Evolutionary conservation across 768 basidiomycete species (phyloP).

Genomic region (Pleurotus salmoneostramineus): DNA sequence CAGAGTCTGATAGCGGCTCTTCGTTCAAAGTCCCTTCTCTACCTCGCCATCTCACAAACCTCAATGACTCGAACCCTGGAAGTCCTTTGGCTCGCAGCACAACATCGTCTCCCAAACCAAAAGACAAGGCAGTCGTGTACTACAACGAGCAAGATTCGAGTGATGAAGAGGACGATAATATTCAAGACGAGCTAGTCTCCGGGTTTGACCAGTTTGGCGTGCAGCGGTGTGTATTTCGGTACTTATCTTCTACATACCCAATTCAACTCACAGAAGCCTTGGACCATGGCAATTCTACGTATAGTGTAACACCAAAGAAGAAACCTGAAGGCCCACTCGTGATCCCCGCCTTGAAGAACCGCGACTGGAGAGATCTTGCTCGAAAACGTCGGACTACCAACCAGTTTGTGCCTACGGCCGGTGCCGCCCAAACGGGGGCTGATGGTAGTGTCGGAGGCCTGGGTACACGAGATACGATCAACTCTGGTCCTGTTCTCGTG

Average conservation of each 20-base stretch:
- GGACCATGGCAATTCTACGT: constrained; percentile 15
- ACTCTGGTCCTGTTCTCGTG: constrained; percentile 66
- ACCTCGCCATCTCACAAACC: constrained; percentile 49
- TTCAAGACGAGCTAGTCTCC: constrained; percentile 65
- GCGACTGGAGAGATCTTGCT: constrained; percentile 85
- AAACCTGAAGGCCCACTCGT: constrained; percentile 63
- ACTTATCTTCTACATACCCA: constrained; percentile 30
- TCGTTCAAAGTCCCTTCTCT: constrained; percentile 56
- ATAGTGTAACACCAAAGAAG: constrained; percentile 42
- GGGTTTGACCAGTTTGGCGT: constrained; percentile 71
- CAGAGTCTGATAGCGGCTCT: constrained; percentile 52
- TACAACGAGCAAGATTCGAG: constrained; percentile 43
- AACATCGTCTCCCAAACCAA: constrained; percentile 40
- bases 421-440: constrained; percentile 42
- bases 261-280: constrained; percentile 73
- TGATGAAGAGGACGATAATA: constrained; percentile 52
- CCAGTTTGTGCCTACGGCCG: background rate
- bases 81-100: constrained; percentile 54
- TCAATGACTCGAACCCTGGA: constrained; percentile 37
- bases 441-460: constrained; percentile 79
- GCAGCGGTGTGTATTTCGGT: constrained; percentile 73
- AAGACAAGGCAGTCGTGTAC: constrained; percentile 15
- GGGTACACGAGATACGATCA: constrained; percentile 71
- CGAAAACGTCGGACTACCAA: constrained; percentile 47
- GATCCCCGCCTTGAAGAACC: constrained; percentile 82